Conservation (phyloP, 169 alveolate genomes). For the Perkinsus marinus region DNA sequence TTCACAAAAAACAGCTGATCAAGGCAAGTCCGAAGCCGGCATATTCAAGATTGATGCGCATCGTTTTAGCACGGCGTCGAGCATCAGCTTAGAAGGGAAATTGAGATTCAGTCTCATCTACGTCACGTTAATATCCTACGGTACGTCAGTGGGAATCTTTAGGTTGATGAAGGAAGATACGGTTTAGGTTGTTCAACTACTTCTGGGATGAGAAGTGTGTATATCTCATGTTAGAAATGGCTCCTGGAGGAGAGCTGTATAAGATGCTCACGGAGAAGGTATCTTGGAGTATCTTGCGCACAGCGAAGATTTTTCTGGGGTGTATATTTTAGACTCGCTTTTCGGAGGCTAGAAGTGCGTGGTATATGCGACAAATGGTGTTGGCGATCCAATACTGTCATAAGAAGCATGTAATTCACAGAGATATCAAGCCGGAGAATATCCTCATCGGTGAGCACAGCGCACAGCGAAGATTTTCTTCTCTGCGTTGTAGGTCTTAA, state of each 20-base stretch:
- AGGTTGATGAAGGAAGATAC: not conserved
- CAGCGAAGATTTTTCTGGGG: not conserved
- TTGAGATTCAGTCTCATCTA: conserved; percentile 66
- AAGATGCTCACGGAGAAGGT: conserved; percentile 36
- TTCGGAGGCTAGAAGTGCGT: conserved; percentile 49
- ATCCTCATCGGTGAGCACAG: conserved; percentile 34
- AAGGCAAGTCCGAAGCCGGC: not conserved
- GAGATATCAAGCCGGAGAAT: conserved; percentile 84
- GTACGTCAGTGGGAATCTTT: not conserved
- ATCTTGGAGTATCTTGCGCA: not conserved
- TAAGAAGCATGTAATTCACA: conserved; percentile 62
- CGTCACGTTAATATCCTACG: conserved; percentile 55
- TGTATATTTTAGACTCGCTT: conserved; percentile 5
- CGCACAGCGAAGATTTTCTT: not conserved
- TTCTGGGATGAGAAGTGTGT: conserved; percentile 69
- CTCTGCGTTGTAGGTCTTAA: not conserved
- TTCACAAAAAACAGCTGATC: conserved; percentile 56
- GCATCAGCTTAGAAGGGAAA: conserved; percentile 62
- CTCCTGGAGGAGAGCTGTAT: conserved; percentile 66
- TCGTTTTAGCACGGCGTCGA: conserved; percentile 34
- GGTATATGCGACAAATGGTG: conserved; percentile 47
- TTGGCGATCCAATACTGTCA: conserved; percentile 62
- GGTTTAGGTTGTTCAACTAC: conserved; percentile 51
- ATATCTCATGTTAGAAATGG: conserved; percentile 71
- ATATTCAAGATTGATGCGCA: not conserved